Percentiles rank a stretch among this genome's conserved stretches.
phyloP scores from a whole-genome alignment of 2,329 filamentous ascomycete species.

The Colletotrichum lini region DNA sequence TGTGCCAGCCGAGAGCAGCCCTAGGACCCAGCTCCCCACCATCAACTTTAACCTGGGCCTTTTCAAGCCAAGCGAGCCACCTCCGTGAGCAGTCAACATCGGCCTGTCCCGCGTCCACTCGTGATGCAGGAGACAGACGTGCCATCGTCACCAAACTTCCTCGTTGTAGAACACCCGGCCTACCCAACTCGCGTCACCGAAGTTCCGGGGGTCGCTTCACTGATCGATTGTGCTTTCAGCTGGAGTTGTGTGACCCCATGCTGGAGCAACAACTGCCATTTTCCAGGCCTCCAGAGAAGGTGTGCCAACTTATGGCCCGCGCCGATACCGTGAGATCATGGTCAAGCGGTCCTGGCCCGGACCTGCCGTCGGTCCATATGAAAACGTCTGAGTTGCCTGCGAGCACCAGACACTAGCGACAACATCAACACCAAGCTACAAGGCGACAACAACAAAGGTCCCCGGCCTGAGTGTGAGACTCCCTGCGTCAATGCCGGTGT shows the following conservation, averaged over 20 bases:
- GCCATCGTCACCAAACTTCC: background rate
- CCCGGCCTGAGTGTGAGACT: no score
- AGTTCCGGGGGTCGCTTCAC: background rate
- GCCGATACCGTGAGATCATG: background rate
- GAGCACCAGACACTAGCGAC: background rate
- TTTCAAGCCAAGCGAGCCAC: constrained; percentile 23
- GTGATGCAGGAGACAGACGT: background rate
- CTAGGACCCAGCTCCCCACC: constrained; percentile 3
- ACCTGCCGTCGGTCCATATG: no score
- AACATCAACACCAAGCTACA: background rate
- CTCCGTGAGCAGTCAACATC: constrained; percentile 5
- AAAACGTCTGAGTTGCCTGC: background rate
- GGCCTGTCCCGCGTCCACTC: background rate
- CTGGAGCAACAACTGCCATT: background rate
- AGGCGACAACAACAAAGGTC: no score
- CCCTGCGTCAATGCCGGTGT: background rate
- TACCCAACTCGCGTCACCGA: background rate
- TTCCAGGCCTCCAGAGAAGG: background rate
- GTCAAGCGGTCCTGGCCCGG: background rate
- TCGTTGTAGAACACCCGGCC: background rate
- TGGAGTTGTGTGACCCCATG: background rate
- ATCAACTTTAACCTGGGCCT: constrained; percentile 20
- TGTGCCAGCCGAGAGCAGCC: background rate
- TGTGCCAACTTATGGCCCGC: background rate
- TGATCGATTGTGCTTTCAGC: background rate